Conservation (phyloP, 2,329 filamentous ascomycete species). For the Akanthomyces dipterigenus region DNA sequence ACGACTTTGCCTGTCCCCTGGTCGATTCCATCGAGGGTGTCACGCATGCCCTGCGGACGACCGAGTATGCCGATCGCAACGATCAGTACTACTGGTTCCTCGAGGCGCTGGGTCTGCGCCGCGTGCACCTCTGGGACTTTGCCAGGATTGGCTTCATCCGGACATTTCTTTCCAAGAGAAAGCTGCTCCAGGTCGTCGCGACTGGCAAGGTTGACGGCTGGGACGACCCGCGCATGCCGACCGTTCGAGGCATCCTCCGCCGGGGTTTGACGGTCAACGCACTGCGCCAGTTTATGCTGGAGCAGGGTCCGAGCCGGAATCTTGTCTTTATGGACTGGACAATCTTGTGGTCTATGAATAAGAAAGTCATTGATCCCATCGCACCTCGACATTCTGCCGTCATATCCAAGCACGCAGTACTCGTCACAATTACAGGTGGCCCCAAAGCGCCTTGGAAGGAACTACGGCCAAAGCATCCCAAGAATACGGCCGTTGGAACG, state of each 20-base stretch:
- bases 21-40: conserved; percentile 76
- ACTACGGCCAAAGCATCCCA: conserved; percentile 72
- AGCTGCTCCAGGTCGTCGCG: conserved; percentile 58
- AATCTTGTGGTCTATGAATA: conserved; percentile 47
- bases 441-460: conserved; percentile 53
- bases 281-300: conserved; percentile 68
- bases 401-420: conserved; percentile 56
- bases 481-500: conserved; percentile 69
- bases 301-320: conserved; percentile 70
- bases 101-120: conserved; percentile 63
- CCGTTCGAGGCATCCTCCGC: conserved; percentile 63
- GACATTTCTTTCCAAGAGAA: conserved; percentile 79
- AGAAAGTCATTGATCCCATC: conserved; percentile 64
- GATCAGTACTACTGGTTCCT: conserved; percentile 83
- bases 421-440: conserved; percentile 56
- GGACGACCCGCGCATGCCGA: conserved; percentile 76
- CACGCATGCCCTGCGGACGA: conserved; percentile 75
- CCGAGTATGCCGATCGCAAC: conserved; percentile 82
- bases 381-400: conserved; percentile 66
- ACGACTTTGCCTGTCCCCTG: conserved; percentile 79
- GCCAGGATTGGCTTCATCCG: conserved; percentile 76
- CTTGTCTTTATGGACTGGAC: conserved; percentile 72
- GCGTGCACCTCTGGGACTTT: conserved; percentile 82
- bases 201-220: conserved; percentile 64
- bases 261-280: conserved; percentile 70